Evolutionary conservation across 352 stramenopile genomes (phyloP).

Genomic region (Thalassiosira ordinaria): DNA sequence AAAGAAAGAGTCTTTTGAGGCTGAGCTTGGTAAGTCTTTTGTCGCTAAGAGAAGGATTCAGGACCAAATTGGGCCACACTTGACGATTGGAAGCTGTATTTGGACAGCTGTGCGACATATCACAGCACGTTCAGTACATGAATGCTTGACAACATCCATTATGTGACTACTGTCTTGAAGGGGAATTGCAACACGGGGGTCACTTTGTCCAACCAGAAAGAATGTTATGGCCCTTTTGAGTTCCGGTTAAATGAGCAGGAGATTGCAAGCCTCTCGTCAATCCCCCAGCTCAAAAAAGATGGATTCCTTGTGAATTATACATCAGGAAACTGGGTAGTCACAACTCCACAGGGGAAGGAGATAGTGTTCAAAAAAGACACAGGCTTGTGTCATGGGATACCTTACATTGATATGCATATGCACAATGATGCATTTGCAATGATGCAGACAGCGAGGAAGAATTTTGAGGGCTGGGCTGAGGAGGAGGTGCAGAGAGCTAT

Average conservation of each 20-base stretch:
- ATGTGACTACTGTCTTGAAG: neutral
- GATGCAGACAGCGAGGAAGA: neutral
- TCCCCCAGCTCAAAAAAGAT: slow-evolving; percentile 17
- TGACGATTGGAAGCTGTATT: neutral
- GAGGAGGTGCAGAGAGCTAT: slow-evolving; percentile 20
- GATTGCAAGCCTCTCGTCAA: slow-evolving; percentile 56
- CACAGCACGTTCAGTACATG: slow-evolving; percentile 4
- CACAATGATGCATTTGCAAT: neutral
- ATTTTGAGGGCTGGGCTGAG: neutral
- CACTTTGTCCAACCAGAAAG: neutral
- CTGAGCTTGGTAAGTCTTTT: too few relatives aligned
- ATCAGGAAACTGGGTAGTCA: neutral
- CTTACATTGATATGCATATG: neutral
- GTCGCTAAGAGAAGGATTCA: neutral
- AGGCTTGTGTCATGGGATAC: neutral
- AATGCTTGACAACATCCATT: neutral
- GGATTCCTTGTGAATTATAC: slow-evolving; percentile 16
- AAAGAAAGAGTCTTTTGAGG: too few relatives aligned
- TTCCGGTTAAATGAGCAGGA: slow-evolving; percentile 33
- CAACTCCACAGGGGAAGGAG: neutral
- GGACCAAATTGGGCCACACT: neutral
- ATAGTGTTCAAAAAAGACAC: neutral
- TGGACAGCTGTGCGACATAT: slow-evolving; percentile 34
- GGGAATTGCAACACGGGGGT: slow-evolving; percentile 11
- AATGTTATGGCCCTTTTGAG: neutral